Evolutionary conservation across 208 protist species (phyloP).

Genomic region (Sergeia podlipaevii): DNA sequence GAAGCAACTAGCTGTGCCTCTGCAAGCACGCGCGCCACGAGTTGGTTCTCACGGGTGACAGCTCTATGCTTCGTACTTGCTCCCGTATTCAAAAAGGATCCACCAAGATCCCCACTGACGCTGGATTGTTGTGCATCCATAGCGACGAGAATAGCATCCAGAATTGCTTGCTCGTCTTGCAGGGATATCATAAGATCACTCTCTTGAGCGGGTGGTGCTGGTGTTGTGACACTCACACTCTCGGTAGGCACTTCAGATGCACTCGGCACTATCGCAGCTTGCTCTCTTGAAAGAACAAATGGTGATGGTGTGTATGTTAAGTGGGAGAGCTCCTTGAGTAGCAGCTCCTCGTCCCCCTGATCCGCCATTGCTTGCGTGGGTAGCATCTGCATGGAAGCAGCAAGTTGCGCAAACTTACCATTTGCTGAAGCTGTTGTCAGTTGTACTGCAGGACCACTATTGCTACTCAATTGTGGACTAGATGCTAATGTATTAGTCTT

Average conservation of each 20-base stretch:
- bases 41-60: slow-evolving; percentile 19
- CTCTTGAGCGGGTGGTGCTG: too few species aligned
- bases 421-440: too few species aligned
- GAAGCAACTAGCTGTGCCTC: slow-evolving; percentile 46
- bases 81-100: not conserved
- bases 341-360: slow-evolving; percentile 16
- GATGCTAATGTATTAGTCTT: too few species aligned
- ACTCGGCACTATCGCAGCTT: slow-evolving; percentile 13
- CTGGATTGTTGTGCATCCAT: slow-evolving; percentile 55
- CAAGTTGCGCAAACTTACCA: too few species aligned
- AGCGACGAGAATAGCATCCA: slow-evolving; percentile 56
- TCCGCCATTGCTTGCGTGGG: too few species aligned
- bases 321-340: slow-evolving; percentile 26
- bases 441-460: too few species aligned
- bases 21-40: slow-evolving; percentile 42
- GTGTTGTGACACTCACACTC: too few species aligned
- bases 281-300: slow-evolving; percentile 8
- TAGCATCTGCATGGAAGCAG: too few species aligned
- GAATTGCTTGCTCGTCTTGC: slow-evolving; percentile 41
- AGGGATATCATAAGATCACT: not conserved
- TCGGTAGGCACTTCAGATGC: too few species aligned
- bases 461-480: too few species aligned
- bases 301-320: slow-evolving; percentile 16
- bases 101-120: slow-evolving; percentile 54
- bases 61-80: slow-evolving; percentile 10